Evolutionary conservation across 352 stramenopile genomes (phyloP).

Genomic region (Pythium sp.): DNA sequence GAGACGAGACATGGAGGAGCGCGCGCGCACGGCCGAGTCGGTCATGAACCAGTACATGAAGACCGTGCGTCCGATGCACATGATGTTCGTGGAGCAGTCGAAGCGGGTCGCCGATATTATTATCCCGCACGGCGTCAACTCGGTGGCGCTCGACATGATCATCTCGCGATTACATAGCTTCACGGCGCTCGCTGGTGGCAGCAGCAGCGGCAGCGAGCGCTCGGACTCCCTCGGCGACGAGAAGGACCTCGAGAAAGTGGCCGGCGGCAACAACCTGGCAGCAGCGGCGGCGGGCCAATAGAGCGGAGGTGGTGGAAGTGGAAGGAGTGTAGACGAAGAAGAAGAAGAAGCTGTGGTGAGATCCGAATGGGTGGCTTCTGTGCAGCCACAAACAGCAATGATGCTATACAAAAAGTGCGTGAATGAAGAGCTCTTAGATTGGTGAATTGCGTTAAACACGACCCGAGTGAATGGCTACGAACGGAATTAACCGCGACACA

Average conservation of each 20-base stretch:
- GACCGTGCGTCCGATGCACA: constrained; percentile 98
- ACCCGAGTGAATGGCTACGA: neutral
- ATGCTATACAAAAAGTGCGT: constrained; percentile 6
- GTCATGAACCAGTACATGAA: constrained; percentile 97
- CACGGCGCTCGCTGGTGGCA: constrained; percentile 24
- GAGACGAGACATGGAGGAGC: constrained; percentile 93
- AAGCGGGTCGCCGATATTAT: constrained; percentile 95
- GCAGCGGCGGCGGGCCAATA: constrained; percentile 1
- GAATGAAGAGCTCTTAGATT: constrained; percentile 3
- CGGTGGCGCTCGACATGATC: constrained; percentile 93
- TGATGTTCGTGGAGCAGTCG: constrained; percentile 96
- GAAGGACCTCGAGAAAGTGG: constrained; percentile 16
- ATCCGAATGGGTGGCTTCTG: neutral
- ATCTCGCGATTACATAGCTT: constrained; percentile 88
- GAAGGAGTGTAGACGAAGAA: constrained; percentile 1
- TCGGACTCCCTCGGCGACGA: constrained; percentile 45
- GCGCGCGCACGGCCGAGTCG: constrained; percentile 90
- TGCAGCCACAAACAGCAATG: neutral
- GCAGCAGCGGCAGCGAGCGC: constrained; percentile 34
- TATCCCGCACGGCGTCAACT: constrained; percentile 93
- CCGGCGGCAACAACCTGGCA: constrained; percentile 1
- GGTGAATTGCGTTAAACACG: neutral
- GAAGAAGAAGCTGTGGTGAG: neutral
- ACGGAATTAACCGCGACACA: neutral
- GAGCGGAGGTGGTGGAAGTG: neutral